phyloP scores from a whole-genome alignment of 2,329 filamentous ascomycete species.

The Diaporthe sp. region DNA sequence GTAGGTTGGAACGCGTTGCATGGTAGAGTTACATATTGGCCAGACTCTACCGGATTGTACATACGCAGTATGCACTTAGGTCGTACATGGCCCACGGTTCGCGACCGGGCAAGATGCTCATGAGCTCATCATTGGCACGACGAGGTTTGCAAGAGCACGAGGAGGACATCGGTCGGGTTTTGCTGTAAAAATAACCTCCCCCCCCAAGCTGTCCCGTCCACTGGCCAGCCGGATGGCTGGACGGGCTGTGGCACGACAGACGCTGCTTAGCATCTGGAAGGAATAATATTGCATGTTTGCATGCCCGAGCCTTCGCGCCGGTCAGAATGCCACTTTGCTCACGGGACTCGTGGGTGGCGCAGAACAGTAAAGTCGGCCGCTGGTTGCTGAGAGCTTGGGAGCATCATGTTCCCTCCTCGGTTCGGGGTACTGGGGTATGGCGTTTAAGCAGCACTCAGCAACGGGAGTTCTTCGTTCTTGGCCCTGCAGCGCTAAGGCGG shows the following conservation, averaged over 20 bases:
- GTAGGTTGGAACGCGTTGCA: neutral
- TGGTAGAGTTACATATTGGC: conserved; percentile 9
- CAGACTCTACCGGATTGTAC: neutral
- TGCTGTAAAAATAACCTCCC: neutral
- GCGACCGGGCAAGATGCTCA: neutral
- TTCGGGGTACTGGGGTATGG: neutral
- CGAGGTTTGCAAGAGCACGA: neutral
- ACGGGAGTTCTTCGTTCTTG: conserved; percentile 9
- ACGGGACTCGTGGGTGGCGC: neutral
- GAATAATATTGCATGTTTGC: neutral
- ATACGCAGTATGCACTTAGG: neutral
- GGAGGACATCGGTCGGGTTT: neutral
- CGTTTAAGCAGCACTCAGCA: neutral
- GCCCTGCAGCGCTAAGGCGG: conserved; percentile 21
- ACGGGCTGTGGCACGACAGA: neutral
- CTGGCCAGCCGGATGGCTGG: neutral
- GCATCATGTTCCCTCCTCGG: neutral
- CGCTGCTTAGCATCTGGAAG: neutral
- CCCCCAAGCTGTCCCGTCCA: neutral
- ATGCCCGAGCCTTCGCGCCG: neutral
- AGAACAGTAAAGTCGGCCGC: neutral
- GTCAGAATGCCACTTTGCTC: neutral
- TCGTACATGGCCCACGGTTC: neutral
- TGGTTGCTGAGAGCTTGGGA: neutral
- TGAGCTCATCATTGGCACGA: neutral